These are phyloP conservation scores for Malassezia nana DNA, from an alignment of 1,284 basidiomycete genomes.

Conservation along the genomic window DNA sequence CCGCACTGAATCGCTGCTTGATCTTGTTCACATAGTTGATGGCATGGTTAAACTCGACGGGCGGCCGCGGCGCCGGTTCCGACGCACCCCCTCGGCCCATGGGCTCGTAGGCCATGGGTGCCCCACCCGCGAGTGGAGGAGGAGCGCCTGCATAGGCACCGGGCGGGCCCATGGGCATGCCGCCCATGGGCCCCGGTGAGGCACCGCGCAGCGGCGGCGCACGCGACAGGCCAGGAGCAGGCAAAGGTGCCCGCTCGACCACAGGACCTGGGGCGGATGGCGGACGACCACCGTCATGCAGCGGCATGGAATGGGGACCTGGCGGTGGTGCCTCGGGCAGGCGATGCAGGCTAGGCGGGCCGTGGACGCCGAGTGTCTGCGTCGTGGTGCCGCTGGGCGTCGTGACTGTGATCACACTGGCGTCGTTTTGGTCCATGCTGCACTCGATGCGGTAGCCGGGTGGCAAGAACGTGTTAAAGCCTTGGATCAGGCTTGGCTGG, in stretches of 20 bases:
- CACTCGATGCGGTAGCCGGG: constrained; percentile 93
- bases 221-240: background rate
- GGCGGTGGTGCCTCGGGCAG: background rate
- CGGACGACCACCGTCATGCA: background rate
- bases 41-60: constrained; percentile 85
- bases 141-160: background rate
- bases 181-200: background rate
- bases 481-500: constrained; percentile 85
- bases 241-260: background rate
- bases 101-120: constrained; percentile 12
- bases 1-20: constrained; percentile 82
- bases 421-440: constrained; percentile 55
- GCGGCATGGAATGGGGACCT: background rate
- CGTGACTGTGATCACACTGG: constrained; percentile 82
- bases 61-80: constrained; percentile 41
- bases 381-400: constrained; percentile 74
- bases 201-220: background rate
- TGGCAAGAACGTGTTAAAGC: constrained; percentile 97
- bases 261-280: constrained; percentile 4
- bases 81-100: constrained; percentile 23
- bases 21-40: constrained; percentile 99
- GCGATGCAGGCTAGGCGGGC: background rate
- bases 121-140: background rate
- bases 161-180: background rate
- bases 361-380: constrained; percentile 50